Conservation (phyloP, 1,284 basidiomycete species). For the Puccinia polysora region DNA sequence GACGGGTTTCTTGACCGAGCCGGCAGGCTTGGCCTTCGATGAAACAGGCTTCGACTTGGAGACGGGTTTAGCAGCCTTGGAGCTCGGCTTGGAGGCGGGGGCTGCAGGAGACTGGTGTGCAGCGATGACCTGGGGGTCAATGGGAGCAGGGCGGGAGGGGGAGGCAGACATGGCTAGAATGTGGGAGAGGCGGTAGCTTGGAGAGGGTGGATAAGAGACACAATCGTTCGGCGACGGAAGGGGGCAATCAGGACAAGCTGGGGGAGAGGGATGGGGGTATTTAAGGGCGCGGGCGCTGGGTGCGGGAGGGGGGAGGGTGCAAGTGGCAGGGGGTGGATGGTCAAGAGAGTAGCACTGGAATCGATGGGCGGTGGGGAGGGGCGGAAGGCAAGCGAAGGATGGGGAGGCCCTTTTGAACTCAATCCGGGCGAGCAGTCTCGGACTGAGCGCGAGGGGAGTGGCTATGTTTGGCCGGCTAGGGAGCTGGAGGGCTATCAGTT, state of each 20-base stretch:
- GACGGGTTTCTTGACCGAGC: constrained; percentile 6
- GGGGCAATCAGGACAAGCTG: no score
- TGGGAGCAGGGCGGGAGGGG: constrained; percentile 18
- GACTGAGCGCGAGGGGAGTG: neutral
- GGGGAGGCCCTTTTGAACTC: constrained; percentile 8
- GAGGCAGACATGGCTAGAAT: constrained; percentile 33
- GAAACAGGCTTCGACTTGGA: constrained; percentile 32
- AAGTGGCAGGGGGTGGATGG: neutral
- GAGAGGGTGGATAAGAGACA: no score
- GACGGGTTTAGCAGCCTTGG: constrained; percentile 34
- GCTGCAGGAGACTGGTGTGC: constrained; percentile 5
- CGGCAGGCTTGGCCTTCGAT: constrained; percentile 1
- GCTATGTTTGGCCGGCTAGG: no score
- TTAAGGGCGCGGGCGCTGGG: no score
- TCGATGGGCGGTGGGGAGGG: neutral
- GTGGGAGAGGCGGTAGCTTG: no score
- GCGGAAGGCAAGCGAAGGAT: neutral
- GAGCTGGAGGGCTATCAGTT: no score
- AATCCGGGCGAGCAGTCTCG: neutral
- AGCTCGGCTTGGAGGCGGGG: constrained; percentile 14
- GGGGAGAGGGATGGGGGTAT: no score
- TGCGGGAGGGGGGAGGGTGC: neutral
- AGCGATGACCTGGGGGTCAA: constrained; percentile 13
- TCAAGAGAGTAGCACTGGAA: no score
- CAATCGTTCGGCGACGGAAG: no score